Conservation (phyloP, 345 rosid genomes). For the Turnera subulata region DNA sequence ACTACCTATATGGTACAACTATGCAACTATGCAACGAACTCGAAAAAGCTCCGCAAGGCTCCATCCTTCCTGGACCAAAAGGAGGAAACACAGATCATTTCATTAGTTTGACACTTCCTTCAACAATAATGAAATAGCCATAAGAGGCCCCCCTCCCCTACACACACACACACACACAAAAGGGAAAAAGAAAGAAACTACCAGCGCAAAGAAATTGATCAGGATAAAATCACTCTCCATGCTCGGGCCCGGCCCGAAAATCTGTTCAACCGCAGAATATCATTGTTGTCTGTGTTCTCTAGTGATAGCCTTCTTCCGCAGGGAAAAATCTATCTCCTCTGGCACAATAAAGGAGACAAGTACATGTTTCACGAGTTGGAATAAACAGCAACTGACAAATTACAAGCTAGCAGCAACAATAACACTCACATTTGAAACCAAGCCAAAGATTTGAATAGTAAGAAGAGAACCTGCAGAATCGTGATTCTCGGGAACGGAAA, state of each 20-base stretch:
- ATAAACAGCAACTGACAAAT: neutral
- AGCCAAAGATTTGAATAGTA: slow-evolving; percentile 2
- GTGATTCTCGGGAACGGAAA: slow-evolving; percentile 28
- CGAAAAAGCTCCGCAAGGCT: slow-evolving; percentile 79
- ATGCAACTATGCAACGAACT: slow-evolving; percentile 67
- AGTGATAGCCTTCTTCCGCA: slow-evolving; percentile 36
- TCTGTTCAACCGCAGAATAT: slow-evolving; percentile 39
- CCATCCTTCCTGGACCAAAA: slow-evolving; percentile 81
- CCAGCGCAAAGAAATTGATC: slow-evolving; percentile 90
- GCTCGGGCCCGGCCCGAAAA: slow-evolving; percentile 48
- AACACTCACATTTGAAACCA: neutral
- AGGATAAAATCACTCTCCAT: slow-evolving; percentile 61
- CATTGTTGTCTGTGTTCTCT: slow-evolving; percentile 65
- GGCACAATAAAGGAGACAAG: slow-evolving; percentile 25
- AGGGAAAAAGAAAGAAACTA: slow-evolving; percentile 27
- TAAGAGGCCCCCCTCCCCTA: neutral
- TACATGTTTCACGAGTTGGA: neutral
- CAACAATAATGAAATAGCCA: neutral
- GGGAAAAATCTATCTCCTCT: slow-evolving; percentile 22
- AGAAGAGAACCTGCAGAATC: slow-evolving; percentile 31
- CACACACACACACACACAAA: too few relatives aligned
- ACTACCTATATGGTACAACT: slow-evolving; percentile 93
- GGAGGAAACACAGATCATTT: slow-evolving; percentile 6
- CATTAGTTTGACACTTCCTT: neutral
- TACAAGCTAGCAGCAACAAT: neutral